Percentiles rank a stretch among this genome's conserved stretches.
These are phyloP conservation scores for Hura crepitans DNA, from an alignment of 441 rosid genomes.

Conservation along the genomic window DNA sequence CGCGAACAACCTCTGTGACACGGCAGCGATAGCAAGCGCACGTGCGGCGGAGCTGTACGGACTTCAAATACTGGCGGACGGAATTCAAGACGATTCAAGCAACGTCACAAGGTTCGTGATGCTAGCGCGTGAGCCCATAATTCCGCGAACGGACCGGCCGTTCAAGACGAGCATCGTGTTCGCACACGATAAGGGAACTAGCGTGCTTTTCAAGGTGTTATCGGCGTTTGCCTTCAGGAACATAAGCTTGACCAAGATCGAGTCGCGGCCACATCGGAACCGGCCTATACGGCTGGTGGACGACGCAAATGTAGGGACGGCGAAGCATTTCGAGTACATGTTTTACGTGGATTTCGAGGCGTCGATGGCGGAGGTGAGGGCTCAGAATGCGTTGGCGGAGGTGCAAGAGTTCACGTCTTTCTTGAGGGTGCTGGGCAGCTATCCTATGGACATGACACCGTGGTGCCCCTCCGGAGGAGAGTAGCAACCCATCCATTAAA, in stretches of 20 bases:
- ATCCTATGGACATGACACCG: slow-evolving; percentile 98
- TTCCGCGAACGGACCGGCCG: slow-evolving; percentile 90
- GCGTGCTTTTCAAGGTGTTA: slow-evolving; percentile 88
- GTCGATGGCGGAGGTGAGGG: slow-evolving; percentile 88
- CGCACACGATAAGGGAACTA: slow-evolving; percentile 87
- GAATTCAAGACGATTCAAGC: slow-evolving; percentile 87
- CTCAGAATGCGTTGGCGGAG: slow-evolving; percentile 90
- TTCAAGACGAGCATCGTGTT: slow-evolving; percentile 96
- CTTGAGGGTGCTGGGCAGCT: slow-evolving; percentile 89
- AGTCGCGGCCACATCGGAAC: slow-evolving; percentile 85
- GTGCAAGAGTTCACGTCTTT: slow-evolving; percentile 96
- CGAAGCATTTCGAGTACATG: slow-evolving; percentile 86
- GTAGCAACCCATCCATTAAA: slow-evolving; percentile 8
- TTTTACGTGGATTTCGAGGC: slow-evolving; percentile 94
- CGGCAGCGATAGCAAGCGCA: slow-evolving; percentile 87
- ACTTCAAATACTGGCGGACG: slow-evolving; percentile 65
- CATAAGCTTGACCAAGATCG: slow-evolving; percentile 86
- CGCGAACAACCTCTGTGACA: slow-evolving; percentile 58
- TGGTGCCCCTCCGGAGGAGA: slow-evolving; percentile 56
- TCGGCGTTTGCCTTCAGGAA: slow-evolving; percentile 91
- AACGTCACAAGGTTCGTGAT: slow-evolving; percentile 90
- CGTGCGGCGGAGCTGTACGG: slow-evolving; percentile 94
- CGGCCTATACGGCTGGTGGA: slow-evolving; percentile 73
- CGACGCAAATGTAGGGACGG: slow-evolving; percentile 76
- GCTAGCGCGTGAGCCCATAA: slow-evolving; percentile 94